phyloP scores from a whole-genome alignment of 1,284 basidiomycete genomes.

The Coniferiporia sulphurascens region DNA sequence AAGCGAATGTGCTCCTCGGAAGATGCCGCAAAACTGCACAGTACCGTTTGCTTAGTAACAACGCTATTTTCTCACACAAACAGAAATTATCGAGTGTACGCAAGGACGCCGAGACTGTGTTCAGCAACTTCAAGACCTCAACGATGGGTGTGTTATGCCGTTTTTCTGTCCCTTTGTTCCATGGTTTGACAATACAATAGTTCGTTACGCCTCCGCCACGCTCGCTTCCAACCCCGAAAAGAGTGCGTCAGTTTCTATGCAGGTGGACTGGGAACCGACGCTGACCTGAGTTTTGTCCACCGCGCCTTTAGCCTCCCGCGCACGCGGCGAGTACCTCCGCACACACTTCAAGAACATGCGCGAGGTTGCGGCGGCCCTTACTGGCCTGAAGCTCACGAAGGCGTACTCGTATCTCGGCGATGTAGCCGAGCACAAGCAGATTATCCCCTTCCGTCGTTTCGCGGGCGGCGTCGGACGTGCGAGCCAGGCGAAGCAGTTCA shows the following conservation, averaged over 20 bases:
- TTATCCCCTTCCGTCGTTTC: slow-evolving; percentile 97
- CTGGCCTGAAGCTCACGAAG: slow-evolving; percentile 92
- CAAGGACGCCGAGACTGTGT: background rate
- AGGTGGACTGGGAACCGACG: background rate
- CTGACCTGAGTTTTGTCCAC: slow-evolving; percentile 21
- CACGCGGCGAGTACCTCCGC: slow-evolving; percentile 95
- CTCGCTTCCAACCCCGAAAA: slow-evolving; percentile 89
- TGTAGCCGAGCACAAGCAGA: slow-evolving; percentile 95
- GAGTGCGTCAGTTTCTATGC: slow-evolving; percentile 49
- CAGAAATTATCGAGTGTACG: background rate
- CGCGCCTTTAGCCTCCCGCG: slow-evolving; percentile 67
- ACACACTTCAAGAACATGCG: slow-evolving; percentile 99
- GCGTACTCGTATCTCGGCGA: slow-evolving; percentile 94
- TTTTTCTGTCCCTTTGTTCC: background rate
- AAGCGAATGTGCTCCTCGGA: background rate
- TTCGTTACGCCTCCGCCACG: slow-evolving; percentile 88
- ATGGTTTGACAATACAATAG: slow-evolving; percentile 25
- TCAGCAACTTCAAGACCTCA: slow-evolving; percentile 1
- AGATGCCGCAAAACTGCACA: background rate
- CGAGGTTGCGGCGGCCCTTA: slow-evolving; percentile 83
- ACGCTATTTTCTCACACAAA: background rate
- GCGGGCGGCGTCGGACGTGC: slow-evolving; percentile 96
- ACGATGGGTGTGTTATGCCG: slow-evolving; percentile 11
- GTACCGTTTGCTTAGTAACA: background rate
- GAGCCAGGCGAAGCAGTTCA: slow-evolving; percentile 97